phyloP scores from a whole-genome alignment of 2,329 filamentous ascomycete species.

The Pyricularia sp. region DNA sequence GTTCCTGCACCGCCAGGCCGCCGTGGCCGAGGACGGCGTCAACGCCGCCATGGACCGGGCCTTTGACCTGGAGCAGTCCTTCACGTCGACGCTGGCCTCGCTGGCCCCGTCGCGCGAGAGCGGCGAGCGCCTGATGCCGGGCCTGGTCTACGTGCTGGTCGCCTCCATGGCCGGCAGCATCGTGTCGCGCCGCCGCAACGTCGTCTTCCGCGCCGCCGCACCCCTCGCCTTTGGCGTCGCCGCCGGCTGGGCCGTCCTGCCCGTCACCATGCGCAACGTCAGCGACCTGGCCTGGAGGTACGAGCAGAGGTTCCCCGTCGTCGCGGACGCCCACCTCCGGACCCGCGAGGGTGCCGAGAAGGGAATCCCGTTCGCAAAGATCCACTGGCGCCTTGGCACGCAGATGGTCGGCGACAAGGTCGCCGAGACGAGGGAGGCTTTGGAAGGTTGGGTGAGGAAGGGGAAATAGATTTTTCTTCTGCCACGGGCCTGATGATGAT shows the following conservation, averaged over 20 bases:
- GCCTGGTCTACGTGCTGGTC: conserved; percentile 82
- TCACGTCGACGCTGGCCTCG: conserved; percentile 79
- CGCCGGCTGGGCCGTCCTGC: conserved; percentile 73
- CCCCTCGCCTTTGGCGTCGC: conserved; percentile 71
- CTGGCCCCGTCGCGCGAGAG: conserved; percentile 76
- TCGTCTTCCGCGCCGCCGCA: conserved; percentile 63
- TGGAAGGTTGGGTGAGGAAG: conserved; percentile 87
- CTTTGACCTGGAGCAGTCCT: conserved; percentile 75
- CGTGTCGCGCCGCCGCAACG: conserved; percentile 72
- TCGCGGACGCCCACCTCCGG: conserved; percentile 69
- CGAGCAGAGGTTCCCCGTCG: conserved; percentile 73
- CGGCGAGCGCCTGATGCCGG: conserved; percentile 81
- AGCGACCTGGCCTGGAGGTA: conserved; percentile 80
- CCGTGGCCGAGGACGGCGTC: conserved; percentile 64
- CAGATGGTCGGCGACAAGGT: conserved; percentile 73
- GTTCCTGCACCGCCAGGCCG: conserved; percentile 64
- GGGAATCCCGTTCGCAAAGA: conserved; percentile 59
- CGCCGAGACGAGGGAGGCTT: conserved; percentile 55
- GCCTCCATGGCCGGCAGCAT: conserved; percentile 93
- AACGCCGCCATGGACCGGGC: conserved; percentile 70
- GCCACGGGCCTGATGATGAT: not conserved
- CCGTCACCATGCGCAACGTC: conserved; percentile 82
- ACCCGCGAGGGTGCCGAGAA: conserved; percentile 56
- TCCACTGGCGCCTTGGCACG: conserved; percentile 58
- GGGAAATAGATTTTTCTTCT: conserved; percentile 50